Evolutionary conservation across 2,329 filamentous ascomycete genomes (phyloP).

Genomic region (Pestalotiopsis sp.): DNA sequence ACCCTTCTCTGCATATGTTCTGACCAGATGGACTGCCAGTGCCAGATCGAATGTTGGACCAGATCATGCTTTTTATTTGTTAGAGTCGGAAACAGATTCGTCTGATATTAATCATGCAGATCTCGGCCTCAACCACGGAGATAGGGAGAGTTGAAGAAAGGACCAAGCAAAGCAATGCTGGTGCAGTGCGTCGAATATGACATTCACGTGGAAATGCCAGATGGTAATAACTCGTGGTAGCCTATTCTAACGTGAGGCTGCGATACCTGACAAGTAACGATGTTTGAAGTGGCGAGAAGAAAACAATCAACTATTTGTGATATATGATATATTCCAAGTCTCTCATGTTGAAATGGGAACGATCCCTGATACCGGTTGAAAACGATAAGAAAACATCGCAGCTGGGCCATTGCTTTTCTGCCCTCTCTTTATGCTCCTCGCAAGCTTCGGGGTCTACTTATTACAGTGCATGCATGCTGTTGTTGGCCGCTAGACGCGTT

Average conservation of each 20-base stretch:
- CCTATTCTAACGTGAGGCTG: neutral
- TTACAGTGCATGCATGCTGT: neutral
- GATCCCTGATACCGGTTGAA: neutral
- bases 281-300: neutral
- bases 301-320: neutral
- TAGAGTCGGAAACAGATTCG: too few species aligned
- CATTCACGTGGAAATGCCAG: neutral
- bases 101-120: too few species aligned
- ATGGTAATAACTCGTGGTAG: too few species aligned
- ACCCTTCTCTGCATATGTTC: neutral
- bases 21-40: neutral
- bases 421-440: neutral
- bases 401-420: neutral
- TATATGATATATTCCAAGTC: neutral
- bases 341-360: neutral
- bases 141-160: too few species aligned
- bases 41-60: neutral
- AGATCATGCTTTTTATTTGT: neutral
- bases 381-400: neutral
- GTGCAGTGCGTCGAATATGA: neutral
- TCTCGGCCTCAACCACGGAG: too few species aligned
- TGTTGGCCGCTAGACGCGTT: neutral
- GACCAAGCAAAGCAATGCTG: neutral
- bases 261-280: neutral
- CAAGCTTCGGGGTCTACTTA: neutral